phyloP scores from a whole-genome alignment of 2,329 filamentous ascomycete genomes.

The Huntiella abstrusa region DNA sequence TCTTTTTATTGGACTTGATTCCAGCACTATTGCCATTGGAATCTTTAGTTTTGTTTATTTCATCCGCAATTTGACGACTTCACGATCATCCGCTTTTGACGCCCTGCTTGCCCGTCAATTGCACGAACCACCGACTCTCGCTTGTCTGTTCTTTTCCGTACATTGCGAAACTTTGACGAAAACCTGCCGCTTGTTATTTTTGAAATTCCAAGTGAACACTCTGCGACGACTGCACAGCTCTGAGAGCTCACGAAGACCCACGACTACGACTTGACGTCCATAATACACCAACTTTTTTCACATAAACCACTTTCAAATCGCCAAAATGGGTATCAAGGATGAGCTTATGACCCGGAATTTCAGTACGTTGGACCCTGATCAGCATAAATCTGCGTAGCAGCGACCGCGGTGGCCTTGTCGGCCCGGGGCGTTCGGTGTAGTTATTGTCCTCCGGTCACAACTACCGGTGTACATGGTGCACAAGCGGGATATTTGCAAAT shows the following conservation, averaged over 20 bases:
- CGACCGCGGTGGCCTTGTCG: too few relatives aligned
- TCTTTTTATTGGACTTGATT: not conserved
- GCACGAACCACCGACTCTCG: not conserved
- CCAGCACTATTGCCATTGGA: not conserved
- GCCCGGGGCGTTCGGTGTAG: too few relatives aligned
- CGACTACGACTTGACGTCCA: not conserved
- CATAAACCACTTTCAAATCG: not conserved
- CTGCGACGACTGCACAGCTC: not conserved
- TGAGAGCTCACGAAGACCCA: not conserved
- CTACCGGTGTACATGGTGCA: too few relatives aligned
- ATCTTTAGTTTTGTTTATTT: not conserved
- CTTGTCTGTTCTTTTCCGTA: not conserved
- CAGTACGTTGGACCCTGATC: constrained; percentile 30
- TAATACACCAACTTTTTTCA: not conserved
- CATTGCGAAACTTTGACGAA: not conserved
- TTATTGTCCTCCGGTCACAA: too few relatives aligned
- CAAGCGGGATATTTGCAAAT: too few relatives aligned
- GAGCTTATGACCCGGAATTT: constrained; percentile 58
- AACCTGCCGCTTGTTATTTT: not conserved
- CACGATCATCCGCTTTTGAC: not conserved
- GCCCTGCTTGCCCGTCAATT: not conserved
- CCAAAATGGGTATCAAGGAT: constrained; percentile 49
- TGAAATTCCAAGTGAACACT: constrained; percentile 1
- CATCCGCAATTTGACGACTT: not conserved
- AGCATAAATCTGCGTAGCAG: too few relatives aligned